Evolutionary conservation across 2,329 filamentous ascomycete genomes (phyloP), one percentile per base, ranked within the genome.

Genomic region (Aspergillus novofumigatus): DNA sequence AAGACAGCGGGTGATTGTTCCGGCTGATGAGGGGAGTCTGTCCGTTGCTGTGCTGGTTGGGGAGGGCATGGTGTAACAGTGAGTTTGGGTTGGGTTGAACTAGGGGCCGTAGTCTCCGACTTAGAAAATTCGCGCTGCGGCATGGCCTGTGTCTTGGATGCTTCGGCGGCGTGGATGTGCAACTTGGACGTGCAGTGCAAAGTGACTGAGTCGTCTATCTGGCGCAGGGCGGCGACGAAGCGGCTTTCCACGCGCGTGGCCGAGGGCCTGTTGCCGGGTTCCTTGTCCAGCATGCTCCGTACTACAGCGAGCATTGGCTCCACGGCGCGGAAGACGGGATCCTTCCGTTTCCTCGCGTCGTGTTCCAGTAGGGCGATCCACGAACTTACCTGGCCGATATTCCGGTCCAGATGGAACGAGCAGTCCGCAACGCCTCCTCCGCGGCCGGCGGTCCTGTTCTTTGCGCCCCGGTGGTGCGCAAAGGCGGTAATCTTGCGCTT

Each of bases 401-500:
- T 84, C 3, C 69, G 68, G 25, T 70, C 59, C 0, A 79, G 77
- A 62, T 86, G 83, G 65, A 84, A 87, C 2, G 81, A 84, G 1
- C 81, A 78, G 63, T 86, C 83, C 3, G 78, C 78, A 9, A 80
- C 75, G 28, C 78, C 78, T 55, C 77, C 79, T 28, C 77, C 77
- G 28, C 77, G 74, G 20, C 75, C 77, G 14, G 77, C 70, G 28
- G 72, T 77, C 32, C 80, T 77, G 56, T 82, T 81, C 53, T 81
- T 80, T 2, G 79, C 76, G 2, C 78, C 76, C 25, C 84, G 80
- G 64, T 85, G 82, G 54, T 82, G 80, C 38, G 76, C 62, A 59
- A 86, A 85, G 2, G 84, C 78, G 35, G 80, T 78, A 7, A 79
- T 75, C 55, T 81, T 83, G 65, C 81, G 80, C 62, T 83, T 82